phyloP scores from a whole-genome alignment of 768 basidiomycete genomes.

The Leccinum ochraceum region DNA sequence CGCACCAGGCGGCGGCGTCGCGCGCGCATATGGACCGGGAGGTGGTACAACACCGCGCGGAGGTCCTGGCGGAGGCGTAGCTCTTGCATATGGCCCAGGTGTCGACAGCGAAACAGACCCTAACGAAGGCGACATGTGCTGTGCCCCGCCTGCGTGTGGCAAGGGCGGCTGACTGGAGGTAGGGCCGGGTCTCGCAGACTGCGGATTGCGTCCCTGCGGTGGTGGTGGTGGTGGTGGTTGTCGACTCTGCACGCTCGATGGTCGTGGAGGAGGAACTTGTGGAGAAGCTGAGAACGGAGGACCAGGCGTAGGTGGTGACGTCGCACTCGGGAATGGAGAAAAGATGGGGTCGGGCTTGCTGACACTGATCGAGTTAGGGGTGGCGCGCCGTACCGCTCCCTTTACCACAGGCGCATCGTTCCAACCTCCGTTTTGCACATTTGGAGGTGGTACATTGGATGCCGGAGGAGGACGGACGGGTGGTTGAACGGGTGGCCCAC shows the following conservation, averaged over 20 bases:
- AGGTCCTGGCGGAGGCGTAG: slow-evolving; percentile 44
- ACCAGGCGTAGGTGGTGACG: slow-evolving; percentile 3
- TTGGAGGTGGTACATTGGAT: slow-evolving; percentile 56
- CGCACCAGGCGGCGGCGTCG: slow-evolving; percentile 43
- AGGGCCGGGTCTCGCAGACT: slow-evolving; percentile 30
- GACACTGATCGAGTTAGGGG: slow-evolving; percentile 47
- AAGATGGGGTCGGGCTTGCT: slow-evolving; percentile 74
- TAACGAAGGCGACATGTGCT: slow-evolving; percentile 32
- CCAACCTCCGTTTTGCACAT: slow-evolving; percentile 80
- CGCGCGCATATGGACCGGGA: slow-evolving; percentile 37
- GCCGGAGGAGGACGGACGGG: slow-evolving; percentile 47
- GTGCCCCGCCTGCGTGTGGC: slow-evolving; percentile 34
- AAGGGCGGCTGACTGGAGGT: slow-evolving; percentile 38
- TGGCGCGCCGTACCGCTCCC: slow-evolving; percentile 42
- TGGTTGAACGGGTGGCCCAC: slow-evolving; percentile 36
- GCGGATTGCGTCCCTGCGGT: slow-evolving; percentile 39
- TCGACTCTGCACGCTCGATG: slow-evolving; percentile 39
- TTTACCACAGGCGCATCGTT: slow-evolving; percentile 75
- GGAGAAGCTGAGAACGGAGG: too few relatives aligned
- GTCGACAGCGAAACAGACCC: slow-evolving; percentile 32
- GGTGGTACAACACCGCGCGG: slow-evolving; percentile 33
- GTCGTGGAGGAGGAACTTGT: slow-evolving; percentile 65
- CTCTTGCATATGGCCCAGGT: slow-evolving; percentile 39
- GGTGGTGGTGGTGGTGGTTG: slow-evolving; percentile 35
- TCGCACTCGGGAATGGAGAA: slow-evolving; percentile 82